Evolutionary conservation across 495 filamentous ascomycete genomes (phyloP).

Genomic region (Daldinia caldariorum): DNA sequence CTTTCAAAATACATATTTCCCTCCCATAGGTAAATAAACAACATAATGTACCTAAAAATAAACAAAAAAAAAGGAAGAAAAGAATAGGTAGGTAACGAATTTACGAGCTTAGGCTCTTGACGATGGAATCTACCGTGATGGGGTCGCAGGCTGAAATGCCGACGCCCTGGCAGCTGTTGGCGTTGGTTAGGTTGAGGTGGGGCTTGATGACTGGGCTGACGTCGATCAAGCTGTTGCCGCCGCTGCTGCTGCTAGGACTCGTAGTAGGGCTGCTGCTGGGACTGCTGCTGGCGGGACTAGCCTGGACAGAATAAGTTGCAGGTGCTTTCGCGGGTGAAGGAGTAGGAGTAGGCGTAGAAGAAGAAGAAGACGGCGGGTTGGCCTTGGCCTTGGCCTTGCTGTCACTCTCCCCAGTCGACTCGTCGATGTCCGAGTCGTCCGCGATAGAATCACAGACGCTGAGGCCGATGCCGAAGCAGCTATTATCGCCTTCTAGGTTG

Average conservation of each 20-base stretch:
- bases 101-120: conserved; percentile 6
- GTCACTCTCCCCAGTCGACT: conserved; percentile 9
- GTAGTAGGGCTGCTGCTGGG: neutral
- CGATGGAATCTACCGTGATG: conserved; percentile 37
- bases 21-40: conserved; percentile 2
- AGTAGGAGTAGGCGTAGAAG: neutral
- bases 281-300: neutral
- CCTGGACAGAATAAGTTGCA: neutral
- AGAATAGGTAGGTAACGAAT: neutral
- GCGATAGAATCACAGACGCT: conserved; percentile 49
- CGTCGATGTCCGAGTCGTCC: conserved; percentile 31
- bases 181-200: conserved; percentile 22
- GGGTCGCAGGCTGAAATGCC: conserved; percentile 48
- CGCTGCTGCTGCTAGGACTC: conserved; percentile 14
- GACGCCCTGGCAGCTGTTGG: conserved; percentile 37
- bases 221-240: conserved; percentile 18
- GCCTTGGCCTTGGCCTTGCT: neutral
- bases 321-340: neutral
- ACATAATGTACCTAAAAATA: neutral
- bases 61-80: too few species aligned
- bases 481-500: conserved; percentile 31
- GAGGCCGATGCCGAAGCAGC: conserved; percentile 46
- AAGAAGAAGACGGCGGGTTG: neutral
- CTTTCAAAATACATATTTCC: conserved; percentile 3
- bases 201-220: conserved; percentile 20